phyloP scores from a whole-genome alignment of 352 stramenopile genomes.

The Globisporangium okanoganense region DNA sequence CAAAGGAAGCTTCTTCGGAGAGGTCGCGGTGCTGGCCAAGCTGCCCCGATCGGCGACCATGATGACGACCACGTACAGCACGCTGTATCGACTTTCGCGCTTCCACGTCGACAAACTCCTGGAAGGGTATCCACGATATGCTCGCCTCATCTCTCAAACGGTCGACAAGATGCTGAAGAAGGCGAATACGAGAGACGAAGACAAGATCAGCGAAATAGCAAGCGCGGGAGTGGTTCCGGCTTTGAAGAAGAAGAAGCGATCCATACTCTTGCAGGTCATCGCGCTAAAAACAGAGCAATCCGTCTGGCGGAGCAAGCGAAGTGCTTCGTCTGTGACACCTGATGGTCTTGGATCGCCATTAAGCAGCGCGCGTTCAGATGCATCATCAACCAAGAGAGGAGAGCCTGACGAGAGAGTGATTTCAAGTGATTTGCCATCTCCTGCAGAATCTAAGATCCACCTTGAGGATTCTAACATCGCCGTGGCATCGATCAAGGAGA shows the following conservation, averaged over 20 bases:
- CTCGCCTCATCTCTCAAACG: slow-evolving; percentile 36
- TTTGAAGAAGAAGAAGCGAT: slow-evolving; percentile 1
- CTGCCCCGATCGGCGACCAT: slow-evolving; percentile 57
- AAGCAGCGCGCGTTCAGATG: neutral
- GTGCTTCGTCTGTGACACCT: neutral
- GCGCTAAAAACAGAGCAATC: slow-evolving; percentile 7
- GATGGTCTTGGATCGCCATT: neutral
- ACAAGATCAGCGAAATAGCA: slow-evolving; percentile 12
- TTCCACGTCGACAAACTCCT: slow-evolving; percentile 50
- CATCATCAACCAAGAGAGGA: slow-evolving; percentile 7
- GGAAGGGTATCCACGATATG: slow-evolving; percentile 45
- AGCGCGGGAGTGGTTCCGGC: neutral
- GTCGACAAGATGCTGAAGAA: slow-evolving; percentile 38
- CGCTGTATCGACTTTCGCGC: slow-evolving; percentile 49
- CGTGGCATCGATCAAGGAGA: neutral
- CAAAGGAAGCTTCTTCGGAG: slow-evolving; percentile 64
- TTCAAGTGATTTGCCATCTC: neutral
- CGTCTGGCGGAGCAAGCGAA: slow-evolving; percentile 11
- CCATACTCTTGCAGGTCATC: slow-evolving; percentile 9
- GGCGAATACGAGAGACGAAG: slow-evolving; percentile 18
- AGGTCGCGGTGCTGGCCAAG: slow-evolving; percentile 61
- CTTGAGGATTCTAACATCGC: neutral
- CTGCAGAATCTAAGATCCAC: neutral
- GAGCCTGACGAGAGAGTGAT: neutral
- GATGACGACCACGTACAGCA: slow-evolving; percentile 62